Percentiles rank a stretch among this genome's conserved stretches.
Conservation (phyloP, 768 basidiomycete genomes). For the Gloeostereum incarnatum region DNA sequence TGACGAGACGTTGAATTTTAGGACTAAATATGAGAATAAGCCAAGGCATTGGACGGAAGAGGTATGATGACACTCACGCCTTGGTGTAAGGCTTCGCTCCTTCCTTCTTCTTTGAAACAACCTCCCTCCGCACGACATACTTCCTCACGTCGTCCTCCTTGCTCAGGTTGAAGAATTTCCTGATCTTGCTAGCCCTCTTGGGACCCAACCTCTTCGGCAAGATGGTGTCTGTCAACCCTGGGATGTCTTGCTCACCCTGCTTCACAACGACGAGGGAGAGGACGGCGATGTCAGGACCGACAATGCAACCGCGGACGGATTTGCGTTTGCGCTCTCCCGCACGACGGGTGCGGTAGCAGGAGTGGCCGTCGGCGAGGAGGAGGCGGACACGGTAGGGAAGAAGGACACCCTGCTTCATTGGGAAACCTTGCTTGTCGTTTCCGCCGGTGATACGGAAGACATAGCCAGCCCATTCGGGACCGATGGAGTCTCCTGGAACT, state of each 20-base stretch:
- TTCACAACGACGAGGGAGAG: slow-evolving; percentile 92
- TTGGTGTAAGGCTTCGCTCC: slow-evolving; percentile 93
- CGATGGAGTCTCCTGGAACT: slow-evolving; percentile 82
- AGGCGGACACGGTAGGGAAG: slow-evolving; percentile 89
- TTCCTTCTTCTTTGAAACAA: slow-evolving; percentile 82
- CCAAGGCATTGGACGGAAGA: background rate
- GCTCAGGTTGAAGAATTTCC: slow-evolving; percentile 93
- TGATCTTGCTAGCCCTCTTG: slow-evolving; percentile 96
- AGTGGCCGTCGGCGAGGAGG: slow-evolving; percentile 93
- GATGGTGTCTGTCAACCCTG: slow-evolving; percentile 85
- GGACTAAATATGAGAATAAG: slow-evolving; percentile 38
- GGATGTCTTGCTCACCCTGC: slow-evolving; percentile 86
- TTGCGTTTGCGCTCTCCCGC: slow-evolving; percentile 97
- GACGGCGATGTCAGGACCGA: slow-evolving; percentile 93
- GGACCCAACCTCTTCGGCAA: slow-evolving; percentile 95
- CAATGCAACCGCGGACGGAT: slow-evolving; percentile 97
- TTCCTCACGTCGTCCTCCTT: slow-evolving; percentile 99
- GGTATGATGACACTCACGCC: slow-evolving; percentile 51
- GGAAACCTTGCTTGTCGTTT: slow-evolving; percentile 98
- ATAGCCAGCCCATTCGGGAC: slow-evolving; percentile 97
- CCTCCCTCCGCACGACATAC: slow-evolving; percentile 92
- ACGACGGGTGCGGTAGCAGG: slow-evolving; percentile 92
- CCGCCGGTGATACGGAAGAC: slow-evolving; percentile 95
- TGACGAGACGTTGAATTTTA: slow-evolving; percentile 96
- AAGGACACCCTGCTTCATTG: slow-evolving; percentile 99